These are phyloP conservation scores for Saccharomyces hybrid DNA, from an alignment of 1,139 yeast species.

Conservation along the genomic window DNA sequence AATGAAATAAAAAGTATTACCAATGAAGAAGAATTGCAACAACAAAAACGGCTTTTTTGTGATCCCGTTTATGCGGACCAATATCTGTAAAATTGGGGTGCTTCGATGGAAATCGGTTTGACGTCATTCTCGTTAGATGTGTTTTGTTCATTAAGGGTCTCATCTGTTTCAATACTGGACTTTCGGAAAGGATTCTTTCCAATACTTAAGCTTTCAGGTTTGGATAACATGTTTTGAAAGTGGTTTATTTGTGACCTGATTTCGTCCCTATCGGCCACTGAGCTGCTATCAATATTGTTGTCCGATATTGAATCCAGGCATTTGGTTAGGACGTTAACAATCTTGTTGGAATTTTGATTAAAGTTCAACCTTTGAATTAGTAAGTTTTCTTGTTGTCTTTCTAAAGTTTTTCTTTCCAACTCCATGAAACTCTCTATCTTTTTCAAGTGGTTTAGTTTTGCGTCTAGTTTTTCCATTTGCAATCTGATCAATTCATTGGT, in stretches of 20 bases:
- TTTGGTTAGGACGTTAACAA: conserved; percentile 16
- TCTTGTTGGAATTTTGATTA: conserved; percentile 27
- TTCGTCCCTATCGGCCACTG: conserved; percentile 14
- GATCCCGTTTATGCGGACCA: conserved; percentile 53
- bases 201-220: conserved; percentile 39
- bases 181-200: conserved; percentile 10
- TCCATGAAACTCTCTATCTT: conserved; percentile 74
- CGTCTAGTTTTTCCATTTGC: conserved; percentile 66
- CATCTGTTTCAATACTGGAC: conserved; percentile 6
- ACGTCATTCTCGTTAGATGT: conserved; percentile 32
- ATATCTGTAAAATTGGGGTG: conserved; percentile 79
- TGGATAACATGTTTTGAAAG: conserved; percentile 43
- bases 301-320: conserved; percentile 5
- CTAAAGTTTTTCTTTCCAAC: conserved; percentile 65
- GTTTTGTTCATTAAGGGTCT: conserved; percentile 8
- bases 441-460: conserved; percentile 63
- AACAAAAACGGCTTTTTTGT: neutral
- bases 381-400: conserved; percentile 72
- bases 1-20: neutral
- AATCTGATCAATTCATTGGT: conserved; percentile 57
- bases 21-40: neutral
- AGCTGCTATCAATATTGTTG: conserved; percentile 10
- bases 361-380: conserved; percentile 72
- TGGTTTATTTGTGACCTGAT: conserved; percentile 33
- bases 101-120: conserved; percentile 70